phyloP scores from a whole-genome alignment of 2,329 filamentous ascomycete genomes.

The Aspergillus luchuensis region DNA sequence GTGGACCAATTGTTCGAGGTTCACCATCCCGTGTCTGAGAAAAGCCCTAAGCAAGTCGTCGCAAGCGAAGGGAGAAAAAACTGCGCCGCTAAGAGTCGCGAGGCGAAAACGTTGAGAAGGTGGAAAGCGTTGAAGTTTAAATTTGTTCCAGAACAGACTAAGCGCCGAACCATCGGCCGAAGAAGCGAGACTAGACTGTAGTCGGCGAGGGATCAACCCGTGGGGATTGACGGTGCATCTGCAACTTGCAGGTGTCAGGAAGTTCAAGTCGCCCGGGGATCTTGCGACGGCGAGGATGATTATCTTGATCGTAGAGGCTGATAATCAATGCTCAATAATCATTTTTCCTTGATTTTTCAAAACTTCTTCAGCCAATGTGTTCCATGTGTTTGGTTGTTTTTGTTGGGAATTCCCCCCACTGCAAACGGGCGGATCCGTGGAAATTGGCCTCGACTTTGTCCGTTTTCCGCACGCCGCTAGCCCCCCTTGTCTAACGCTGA shows the following conservation, averaged over 20 bases:
- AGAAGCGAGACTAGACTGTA: neutral
- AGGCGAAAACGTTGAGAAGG: constrained; percentile 6
- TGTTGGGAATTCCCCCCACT: constrained; percentile 6
- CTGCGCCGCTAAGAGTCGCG: neutral
- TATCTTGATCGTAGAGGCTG: neutral
- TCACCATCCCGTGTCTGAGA: neutral
- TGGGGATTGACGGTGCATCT: neutral
- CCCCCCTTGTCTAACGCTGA: no score
- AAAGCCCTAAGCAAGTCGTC: neutral
- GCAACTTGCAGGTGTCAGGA: no score
- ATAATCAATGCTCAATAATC: neutral
- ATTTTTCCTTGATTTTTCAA: neutral
- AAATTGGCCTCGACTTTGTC: neutral
- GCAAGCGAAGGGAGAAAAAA: neutral
- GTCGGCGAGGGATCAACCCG: neutral
- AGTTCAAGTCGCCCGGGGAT: no score
- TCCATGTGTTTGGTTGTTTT: neutral
- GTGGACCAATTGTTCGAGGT: neutral
- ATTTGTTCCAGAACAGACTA: neutral
- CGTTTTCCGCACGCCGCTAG: neutral
- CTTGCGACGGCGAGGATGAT: no score
- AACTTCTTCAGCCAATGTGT: neutral
- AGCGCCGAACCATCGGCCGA: neutral
- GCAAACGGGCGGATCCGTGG: constrained; percentile 1
- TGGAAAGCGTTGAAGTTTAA: constrained; percentile 9